Conservation (phyloP, 805 yeast genomes). For the Candida quercuum region DNA sequence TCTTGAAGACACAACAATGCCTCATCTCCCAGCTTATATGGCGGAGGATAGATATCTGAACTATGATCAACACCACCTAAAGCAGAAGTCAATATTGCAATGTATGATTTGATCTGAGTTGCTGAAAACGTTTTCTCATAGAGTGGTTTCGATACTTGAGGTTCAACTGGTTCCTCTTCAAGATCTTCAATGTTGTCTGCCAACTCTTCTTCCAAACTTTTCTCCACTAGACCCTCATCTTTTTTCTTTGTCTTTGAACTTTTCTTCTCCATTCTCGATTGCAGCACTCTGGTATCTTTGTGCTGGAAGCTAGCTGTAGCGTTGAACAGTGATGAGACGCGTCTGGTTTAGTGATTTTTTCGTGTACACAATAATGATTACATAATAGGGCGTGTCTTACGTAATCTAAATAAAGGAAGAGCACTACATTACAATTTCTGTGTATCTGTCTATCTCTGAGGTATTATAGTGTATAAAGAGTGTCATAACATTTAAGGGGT, state of each 20-base stretch:
- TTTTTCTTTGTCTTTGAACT: not conserved
- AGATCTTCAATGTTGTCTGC: not conserved
- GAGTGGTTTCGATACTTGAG: not conserved
- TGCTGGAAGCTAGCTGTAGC: too few species aligned
- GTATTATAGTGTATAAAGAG: too few species aligned
- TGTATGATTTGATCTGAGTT: slow-evolving; percentile 49
- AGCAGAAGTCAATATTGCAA: slow-evolving; percentile 78
- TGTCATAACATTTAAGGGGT: not conserved
- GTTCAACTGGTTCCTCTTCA: not conserved
- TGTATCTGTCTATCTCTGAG: too few species aligned
- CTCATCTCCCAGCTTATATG: slow-evolving; percentile 82
- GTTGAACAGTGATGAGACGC: too few species aligned
- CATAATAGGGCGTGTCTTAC: too few species aligned
- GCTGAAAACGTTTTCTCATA: not conserved
- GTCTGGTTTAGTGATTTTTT: too few species aligned
- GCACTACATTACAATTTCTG: too few species aligned
- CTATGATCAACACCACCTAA: slow-evolving; percentile 84
- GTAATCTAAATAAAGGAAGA: too few species aligned
- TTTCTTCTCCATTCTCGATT: not conserved
- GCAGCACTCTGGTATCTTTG: too few species aligned
- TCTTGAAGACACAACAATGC: slow-evolving; percentile 72
- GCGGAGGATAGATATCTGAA: slow-evolving; percentile 37
- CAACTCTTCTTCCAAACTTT: not conserved
- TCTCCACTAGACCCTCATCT: not conserved
- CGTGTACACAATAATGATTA: too few species aligned